Evolutionary conservation across 768 basidiomycete genomes (phyloP), one percentile per base, ranked within the genome.

Genomic region (Dioszegia aurantiaca): DNA sequence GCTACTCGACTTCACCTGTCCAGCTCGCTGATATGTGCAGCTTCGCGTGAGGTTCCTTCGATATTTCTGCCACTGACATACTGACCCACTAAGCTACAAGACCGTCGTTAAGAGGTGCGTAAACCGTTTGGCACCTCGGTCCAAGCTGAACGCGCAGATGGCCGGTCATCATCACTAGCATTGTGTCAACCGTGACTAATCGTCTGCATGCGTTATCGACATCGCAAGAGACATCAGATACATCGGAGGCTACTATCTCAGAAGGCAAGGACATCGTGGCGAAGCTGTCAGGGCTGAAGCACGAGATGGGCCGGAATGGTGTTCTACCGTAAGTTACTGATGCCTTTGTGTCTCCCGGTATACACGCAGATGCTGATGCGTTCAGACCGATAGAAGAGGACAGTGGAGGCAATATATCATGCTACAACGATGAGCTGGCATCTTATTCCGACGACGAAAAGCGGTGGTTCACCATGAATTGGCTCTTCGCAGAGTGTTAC

Each of bases 401-500:
- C 65, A 87, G 87, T 0, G 89, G 87, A 45, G 72, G 83, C n/a
- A 81, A 84, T 51, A 78, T 84, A 4, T 80, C 83, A 0, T 77
- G 81, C n/a, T 98, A 91, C 78, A 97, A 99, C 64, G 66, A 78
- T 0, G 86, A 90, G 61, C 80, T 99, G 12, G 54, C 52, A 9
- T 55, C 76, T 0, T 80, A 88, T 1, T 78, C 78, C 0, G 74
- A 79, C 26, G 72, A 79, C 1, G 88, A 87, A 0, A 55, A 59
- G 24, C 26, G 58, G 19, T 99, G 94, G 94, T 91, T 90, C 72
- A 87, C 84, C 8, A 85, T 89, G 4, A 90, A 92, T 1, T 99
- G 94, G 94, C 81, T 99, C n/a, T 97, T 82, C 74, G 90, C 91
- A 56, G 94, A 97, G 86, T 95, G 79, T 64, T 87, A 78, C 53